phyloP scores from a whole-genome alignment of 2,329 filamentous ascomycete genomes.

The Fusarium torreyae region DNA sequence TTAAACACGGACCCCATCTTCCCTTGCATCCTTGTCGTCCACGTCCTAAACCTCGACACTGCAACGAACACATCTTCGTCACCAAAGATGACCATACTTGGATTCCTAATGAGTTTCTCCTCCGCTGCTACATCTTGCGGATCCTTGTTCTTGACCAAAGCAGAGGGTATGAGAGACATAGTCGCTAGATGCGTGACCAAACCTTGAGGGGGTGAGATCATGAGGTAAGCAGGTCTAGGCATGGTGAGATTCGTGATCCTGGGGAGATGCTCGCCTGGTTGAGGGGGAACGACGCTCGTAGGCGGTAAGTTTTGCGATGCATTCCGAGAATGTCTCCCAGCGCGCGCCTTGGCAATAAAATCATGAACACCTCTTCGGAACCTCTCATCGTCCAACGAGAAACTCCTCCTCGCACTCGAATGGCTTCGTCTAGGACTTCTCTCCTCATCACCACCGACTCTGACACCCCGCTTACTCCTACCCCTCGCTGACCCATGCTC shows the following conservation, averaged over 20 bases:
- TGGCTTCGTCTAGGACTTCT: constrained; percentile 58
- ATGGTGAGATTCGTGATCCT: constrained; percentile 54
- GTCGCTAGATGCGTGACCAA: constrained; percentile 74
- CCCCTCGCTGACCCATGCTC: constrained; percentile 47
- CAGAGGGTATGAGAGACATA: constrained; percentile 66
- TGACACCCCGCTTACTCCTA: constrained; percentile 58
- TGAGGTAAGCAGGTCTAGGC: constrained; percentile 69
- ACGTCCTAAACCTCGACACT: constrained; percentile 73
- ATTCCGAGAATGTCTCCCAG: constrained; percentile 33
- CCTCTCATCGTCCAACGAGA: constrained; percentile 64
- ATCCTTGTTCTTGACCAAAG: constrained; percentile 45
- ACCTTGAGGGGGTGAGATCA: constrained; percentile 78
- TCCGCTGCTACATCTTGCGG: constrained; percentile 58
- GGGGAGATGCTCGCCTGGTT: constrained; percentile 49
- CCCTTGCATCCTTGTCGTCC: constrained; percentile 70
- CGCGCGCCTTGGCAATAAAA: constrained; percentile 60
- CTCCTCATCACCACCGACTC: constrained; percentile 66
- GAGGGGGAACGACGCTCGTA: constrained; percentile 22
- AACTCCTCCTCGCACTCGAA: constrained; percentile 55
- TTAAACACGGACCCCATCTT: constrained; percentile 62
- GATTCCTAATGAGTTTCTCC: constrained; percentile 69
- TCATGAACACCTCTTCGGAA: constrained; percentile 65
- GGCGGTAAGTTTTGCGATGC: constrained; percentile 29
- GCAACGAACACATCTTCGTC: constrained; percentile 82
- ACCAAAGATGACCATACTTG: constrained; percentile 81